Percentiles rank a stretch among this genome's conserved stretches.
These are phyloP conservation scores for Boletus mariae DNA, from an alignment of 1,284 basidiomycete species.

Conservation along the genomic window DNA sequence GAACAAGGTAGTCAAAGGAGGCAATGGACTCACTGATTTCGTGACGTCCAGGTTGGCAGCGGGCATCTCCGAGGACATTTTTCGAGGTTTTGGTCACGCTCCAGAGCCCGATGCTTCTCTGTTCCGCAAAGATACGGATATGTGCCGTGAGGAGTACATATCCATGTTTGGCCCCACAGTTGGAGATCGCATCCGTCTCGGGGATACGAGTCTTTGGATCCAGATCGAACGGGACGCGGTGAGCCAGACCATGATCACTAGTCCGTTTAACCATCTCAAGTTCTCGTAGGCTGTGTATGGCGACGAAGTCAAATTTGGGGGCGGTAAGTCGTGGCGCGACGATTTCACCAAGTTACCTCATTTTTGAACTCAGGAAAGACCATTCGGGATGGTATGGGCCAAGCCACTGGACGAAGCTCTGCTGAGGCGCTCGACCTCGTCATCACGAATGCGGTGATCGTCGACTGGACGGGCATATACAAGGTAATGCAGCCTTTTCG, in stretches of 20 bases:
- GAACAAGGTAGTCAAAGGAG: slow-evolving; percentile 69
- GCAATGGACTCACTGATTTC: slow-evolving; percentile 70
- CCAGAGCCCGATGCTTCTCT: slow-evolving; percentile 57
- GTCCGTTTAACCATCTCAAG: neutral
- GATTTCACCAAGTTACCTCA: slow-evolving; percentile 7
- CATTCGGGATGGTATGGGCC: slow-evolving; percentile 96
- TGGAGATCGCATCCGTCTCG: slow-evolving; percentile 86
- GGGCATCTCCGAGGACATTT: slow-evolving; percentile 12
- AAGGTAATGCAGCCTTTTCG: slow-evolving; percentile 51
- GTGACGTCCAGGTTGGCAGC: slow-evolving; percentile 31
- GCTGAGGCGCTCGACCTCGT: slow-evolving; percentile 82
- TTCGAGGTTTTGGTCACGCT: slow-evolving; percentile 56
- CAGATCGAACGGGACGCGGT: slow-evolving; percentile 89
- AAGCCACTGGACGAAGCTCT: slow-evolving; percentile 74
- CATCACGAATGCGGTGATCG: slow-evolving; percentile 91
- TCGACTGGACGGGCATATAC: slow-evolving; percentile 95
- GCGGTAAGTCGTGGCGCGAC: slow-evolving; percentile 48
- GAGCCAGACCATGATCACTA: slow-evolving; percentile 17
- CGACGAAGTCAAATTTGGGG: slow-evolving; percentile 98
- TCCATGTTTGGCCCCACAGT: slow-evolving; percentile 94
- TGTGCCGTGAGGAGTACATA: slow-evolving; percentile 71
- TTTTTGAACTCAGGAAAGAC: slow-evolving; percentile 63
- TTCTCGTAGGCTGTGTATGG: slow-evolving; percentile 68
- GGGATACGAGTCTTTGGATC: slow-evolving; percentile 90
- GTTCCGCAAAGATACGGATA: slow-evolving; percentile 46